These are phyloP conservation scores for Pelagomonas calceolata DNA, from an alignment of 108 stramenopile genomes.

Conservation along the genomic window DNA sequence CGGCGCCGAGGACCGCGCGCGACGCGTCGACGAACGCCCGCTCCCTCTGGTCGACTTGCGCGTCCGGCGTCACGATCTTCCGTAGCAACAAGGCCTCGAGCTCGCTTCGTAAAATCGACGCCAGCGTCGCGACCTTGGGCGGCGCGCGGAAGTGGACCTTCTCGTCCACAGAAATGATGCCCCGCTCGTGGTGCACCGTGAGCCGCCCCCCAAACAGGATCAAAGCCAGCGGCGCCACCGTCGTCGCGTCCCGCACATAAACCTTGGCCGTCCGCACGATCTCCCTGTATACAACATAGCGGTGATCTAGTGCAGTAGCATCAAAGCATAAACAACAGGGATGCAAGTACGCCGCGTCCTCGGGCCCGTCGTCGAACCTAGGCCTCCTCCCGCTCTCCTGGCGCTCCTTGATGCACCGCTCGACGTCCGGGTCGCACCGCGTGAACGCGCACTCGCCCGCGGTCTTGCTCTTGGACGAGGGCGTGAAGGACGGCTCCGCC, in stretches of 20 bases:
- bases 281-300: constrained; percentile 43
- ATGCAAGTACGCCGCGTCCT: constrained; percentile 4
- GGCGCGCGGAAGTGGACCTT: constrained; percentile 37
- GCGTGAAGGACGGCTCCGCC: too few species aligned
- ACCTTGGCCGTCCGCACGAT: constrained; percentile 40
- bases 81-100: constrained; percentile 24
- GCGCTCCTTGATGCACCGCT: too few species aligned
- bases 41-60: constrained; percentile 6
- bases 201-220: constrained; percentile 46
- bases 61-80: constrained; percentile 16
- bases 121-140: constrained; percentile 30
- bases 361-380: neutral
- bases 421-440: neutral
- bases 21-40: constrained; percentile 6
- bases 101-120: constrained; percentile 23
- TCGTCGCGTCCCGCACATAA: constrained; percentile 41
- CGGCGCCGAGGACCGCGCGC: neutral
- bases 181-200: too few species aligned
- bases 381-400: neutral
- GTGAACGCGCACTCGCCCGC: neutral
- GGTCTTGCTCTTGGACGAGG: constrained; percentile 4
- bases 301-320: constrained; percentile 1
- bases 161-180: constrained; percentile 30
- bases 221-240: constrained; percentile 44
- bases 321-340: neutral